These are phyloP conservation scores for Xylaria palmicola DNA, from an alignment of 495 filamentous ascomycete genomes.

Conservation along the genomic window DNA sequence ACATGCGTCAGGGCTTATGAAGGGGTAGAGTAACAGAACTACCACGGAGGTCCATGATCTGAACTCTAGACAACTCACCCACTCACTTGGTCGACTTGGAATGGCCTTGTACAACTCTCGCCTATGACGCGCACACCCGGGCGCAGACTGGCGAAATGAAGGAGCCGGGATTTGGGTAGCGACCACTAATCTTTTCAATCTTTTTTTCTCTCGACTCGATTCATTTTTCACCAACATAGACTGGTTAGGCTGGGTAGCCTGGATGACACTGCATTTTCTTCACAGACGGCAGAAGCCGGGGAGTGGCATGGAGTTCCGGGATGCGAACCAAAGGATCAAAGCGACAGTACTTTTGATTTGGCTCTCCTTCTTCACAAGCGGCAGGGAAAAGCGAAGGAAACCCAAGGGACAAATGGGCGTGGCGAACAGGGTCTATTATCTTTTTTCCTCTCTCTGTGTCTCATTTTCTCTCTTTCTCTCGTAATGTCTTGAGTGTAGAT, in stretches of 20 bases:
- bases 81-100: too few species aligned
- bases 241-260: slow-evolving; percentile 22
- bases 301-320: slow-evolving; percentile 18
- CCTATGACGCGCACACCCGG: too few species aligned
- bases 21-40: too few species aligned
- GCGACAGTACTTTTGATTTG: slow-evolving; percentile 11
- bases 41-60: too few species aligned
- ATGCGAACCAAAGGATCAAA: slow-evolving; percentile 10
- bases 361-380: background rate
- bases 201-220: background rate
- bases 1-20: background rate
- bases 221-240: slow-evolving; percentile 18
- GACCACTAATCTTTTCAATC: background rate
- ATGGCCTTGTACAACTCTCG: background rate
- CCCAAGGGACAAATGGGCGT: background rate
- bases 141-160: background rate
- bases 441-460: too few species aligned
- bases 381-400: slow-evolving; percentile 10
- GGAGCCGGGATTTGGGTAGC: background rate
- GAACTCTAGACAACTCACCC: too few species aligned
- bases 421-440: background rate
- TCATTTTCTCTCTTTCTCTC: background rate
- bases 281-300: slow-evolving; percentile 18
- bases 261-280: slow-evolving; percentile 23
- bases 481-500: slow-evolving; percentile 7